Evolutionary conservation across 2,329 filamentous ascomycete species (phyloP).

Genomic region (Trichoderma sp.): DNA sequence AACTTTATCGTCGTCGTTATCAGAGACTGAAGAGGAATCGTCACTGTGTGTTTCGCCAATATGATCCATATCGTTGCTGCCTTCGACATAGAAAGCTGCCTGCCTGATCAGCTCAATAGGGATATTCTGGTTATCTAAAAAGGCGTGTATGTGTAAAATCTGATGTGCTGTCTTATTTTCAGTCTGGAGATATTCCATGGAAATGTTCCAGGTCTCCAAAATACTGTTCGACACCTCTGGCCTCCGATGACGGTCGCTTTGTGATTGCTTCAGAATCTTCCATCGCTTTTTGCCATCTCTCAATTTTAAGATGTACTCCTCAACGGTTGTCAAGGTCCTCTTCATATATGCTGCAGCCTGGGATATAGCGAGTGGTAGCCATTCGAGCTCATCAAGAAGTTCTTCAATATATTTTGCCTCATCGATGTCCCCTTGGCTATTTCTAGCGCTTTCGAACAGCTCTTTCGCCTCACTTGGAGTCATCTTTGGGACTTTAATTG

Average conservation of each 20-base stretch:
- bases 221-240: constrained; percentile 35
- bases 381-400: constrained; percentile 31
- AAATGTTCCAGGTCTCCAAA: constrained; percentile 38
- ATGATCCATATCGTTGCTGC: neutral
- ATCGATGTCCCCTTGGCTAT: neutral
- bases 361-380: constrained; percentile 36
- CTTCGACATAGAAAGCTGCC: neutral
- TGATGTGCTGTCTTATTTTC: constrained; percentile 27
- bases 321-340: constrained; percentile 28
- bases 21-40: neutral
- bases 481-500: constrained; percentile 32
- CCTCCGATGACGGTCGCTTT: constrained; percentile 33
- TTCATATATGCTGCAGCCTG: constrained; percentile 37
- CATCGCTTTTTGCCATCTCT: constrained; percentile 27
- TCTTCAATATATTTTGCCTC: neutral
- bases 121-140: constrained; percentile 36
- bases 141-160: constrained; percentile 36
- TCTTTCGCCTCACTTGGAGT: neutral
- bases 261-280: constrained; percentile 26
- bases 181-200: constrained; percentile 33
- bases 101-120: constrained; percentile 30
- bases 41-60: neutral
- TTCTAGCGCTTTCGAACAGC: neutral
- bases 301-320: constrained; percentile 32
- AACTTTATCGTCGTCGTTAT: neutral